phyloP scores from a whole-genome alignment of 768 basidiomycete genomes.

The Xerocomellus amylosporus region DNA sequence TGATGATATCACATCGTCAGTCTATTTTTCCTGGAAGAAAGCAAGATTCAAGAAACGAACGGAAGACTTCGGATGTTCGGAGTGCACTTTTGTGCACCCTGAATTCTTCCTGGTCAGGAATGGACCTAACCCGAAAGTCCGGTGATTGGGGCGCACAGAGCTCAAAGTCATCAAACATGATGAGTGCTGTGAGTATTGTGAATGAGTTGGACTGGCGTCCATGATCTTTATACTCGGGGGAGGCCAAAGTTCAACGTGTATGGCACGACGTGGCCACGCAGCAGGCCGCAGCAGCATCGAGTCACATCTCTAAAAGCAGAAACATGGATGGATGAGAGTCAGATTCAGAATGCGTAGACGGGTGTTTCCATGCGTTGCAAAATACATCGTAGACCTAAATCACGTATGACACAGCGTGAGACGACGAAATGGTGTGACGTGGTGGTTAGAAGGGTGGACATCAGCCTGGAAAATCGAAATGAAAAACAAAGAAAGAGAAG shows the following conservation, averaged over 20 bases:
- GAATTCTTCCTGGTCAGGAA: conserved; percentile 50
- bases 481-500: conserved; percentile 15
- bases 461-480: conserved; percentile 32
- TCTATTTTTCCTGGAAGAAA: not conserved
- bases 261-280: conserved; percentile 22
- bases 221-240: conserved; percentile 9
- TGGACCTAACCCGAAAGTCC: conserved; percentile 56
- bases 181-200: not conserved
- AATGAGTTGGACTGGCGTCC: not conserved
- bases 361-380: conserved; percentile 36
- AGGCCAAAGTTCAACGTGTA: conserved; percentile 6
- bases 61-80: conserved; percentile 58
- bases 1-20: conserved; percentile 11
- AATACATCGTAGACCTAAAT: conserved; percentile 40
- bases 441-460: conserved; percentile 28
- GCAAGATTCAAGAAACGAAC: conserved; percentile 39
- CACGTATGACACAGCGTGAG: conserved; percentile 40
- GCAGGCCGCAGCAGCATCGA: conserved; percentile 9
- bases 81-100: conserved; percentile 49
- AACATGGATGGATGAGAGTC: conserved; percentile 1
- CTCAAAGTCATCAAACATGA: conserved; percentile 18
- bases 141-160: conserved; percentile 46
- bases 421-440: conserved; percentile 33
- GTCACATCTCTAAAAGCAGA: conserved; percentile 1
- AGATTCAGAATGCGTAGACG: conserved; percentile 15